These are phyloP conservation scores for Codiaeum variegatum DNA, from an alignment of 441 rosid genomes.

Conservation along the genomic window DNA sequence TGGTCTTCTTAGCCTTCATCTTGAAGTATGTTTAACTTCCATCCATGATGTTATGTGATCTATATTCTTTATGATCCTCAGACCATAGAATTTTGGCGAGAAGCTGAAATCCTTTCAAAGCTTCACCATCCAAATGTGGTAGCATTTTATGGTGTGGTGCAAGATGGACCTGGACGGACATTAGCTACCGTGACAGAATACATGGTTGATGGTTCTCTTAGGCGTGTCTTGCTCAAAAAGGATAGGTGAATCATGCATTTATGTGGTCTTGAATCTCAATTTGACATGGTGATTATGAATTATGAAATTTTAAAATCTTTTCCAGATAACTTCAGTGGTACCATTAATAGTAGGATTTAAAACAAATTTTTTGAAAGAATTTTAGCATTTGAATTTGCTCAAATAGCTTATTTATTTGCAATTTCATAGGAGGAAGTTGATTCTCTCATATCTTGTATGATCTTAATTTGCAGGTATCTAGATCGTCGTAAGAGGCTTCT, in stretches of 20 bases:
- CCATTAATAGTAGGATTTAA: too few relatives aligned
- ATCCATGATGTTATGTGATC: background rate
- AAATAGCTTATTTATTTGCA: background rate
- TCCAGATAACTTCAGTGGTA: background rate
- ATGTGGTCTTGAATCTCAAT: conserved; percentile 3
- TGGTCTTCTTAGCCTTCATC: background rate
- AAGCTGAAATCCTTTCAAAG: conserved; percentile 90
- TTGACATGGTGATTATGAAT: background rate
- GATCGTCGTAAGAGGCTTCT: conserved; percentile 86
- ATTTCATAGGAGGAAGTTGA: conserved; percentile 3
- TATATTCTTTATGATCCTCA: conserved; percentile 27
- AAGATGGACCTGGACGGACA: conserved; percentile 91
- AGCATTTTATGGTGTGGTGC: conserved; percentile 96
- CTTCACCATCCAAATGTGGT: conserved; percentile 96
- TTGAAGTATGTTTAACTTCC: background rate
- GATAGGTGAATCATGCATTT: conserved; percentile 58
- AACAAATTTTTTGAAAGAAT: background rate
- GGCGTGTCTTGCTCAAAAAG: conserved; percentile 88
- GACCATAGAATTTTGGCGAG: conserved; percentile 97
- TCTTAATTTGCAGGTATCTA: conserved; percentile 57
- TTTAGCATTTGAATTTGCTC: background rate
- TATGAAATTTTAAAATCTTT: conserved; percentile 1
- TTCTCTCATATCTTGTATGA: conserved; percentile 9
- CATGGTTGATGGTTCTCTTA: conserved; percentile 98
- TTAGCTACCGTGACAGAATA: conserved; percentile 91